Evolutionary conservation across 192 early-diverging fungal species (phyloP).

Genomic region (Ramicandelaber brevisporus): DNA sequence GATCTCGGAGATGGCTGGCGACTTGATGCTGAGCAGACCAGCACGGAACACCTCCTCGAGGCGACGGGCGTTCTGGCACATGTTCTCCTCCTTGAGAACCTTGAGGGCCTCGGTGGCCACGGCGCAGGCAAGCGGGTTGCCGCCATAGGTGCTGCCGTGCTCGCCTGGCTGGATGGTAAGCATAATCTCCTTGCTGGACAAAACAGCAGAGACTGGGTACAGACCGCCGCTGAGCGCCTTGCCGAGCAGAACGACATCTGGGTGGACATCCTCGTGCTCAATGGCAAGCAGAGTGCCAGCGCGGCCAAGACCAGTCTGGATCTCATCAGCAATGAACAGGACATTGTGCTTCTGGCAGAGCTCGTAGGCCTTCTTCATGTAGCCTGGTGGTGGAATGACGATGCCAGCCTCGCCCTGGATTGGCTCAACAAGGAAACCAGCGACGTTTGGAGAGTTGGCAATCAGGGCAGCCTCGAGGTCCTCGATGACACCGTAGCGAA

Average conservation of each 20-base stretch:
- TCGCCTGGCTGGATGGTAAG: constrained; percentile 67
- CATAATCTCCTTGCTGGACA: constrained; percentile 60
- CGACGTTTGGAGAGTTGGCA: constrained; percentile 54
- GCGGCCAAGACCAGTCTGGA: constrained; percentile 88
- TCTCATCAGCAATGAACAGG: constrained; percentile 93
- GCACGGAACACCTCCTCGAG: constrained; percentile 69
- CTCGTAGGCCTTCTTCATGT: constrained; percentile 60
- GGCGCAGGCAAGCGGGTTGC: constrained; percentile 85
- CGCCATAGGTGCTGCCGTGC: constrained; percentile 95
- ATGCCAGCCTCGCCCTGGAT: constrained; percentile 99
- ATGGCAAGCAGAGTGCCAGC: constrained; percentile 87
- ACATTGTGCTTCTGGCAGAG: constrained; percentile 97
- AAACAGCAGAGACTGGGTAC: constrained; percentile 88
- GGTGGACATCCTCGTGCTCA: constrained; percentile 77
- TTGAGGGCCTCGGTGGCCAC: constrained; percentile 84
- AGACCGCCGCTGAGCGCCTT: constrained; percentile 95
- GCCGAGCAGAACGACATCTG: constrained; percentile 84
- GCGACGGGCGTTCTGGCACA: constrained; percentile 50
- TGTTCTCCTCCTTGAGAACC: constrained; percentile 81
- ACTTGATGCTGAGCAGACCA: constrained; percentile 43
- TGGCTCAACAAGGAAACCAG: constrained; percentile 91
- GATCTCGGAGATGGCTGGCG: constrained; percentile 49
- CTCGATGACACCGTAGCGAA: constrained; percentile 66
- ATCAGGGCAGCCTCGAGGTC: constrained; percentile 74
- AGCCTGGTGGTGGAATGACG: constrained; percentile 79